Evolutionary conservation across 495 filamentous ascomycete species (phyloP), one percentile per base, ranked within the genome.

Genomic region (Tetracladium setigerum): DNA sequence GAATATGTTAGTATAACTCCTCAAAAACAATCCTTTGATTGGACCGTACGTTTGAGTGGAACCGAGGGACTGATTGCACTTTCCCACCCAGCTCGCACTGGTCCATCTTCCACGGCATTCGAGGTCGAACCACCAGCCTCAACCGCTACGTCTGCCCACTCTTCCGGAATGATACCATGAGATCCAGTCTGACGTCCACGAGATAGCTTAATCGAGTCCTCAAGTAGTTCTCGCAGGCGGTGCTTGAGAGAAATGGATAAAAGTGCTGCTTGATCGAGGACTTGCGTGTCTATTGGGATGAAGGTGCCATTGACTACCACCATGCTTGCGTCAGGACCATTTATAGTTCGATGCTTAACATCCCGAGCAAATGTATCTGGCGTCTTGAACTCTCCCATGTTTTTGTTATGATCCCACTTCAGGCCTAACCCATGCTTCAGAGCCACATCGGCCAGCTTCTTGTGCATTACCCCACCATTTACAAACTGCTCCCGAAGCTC

Each of bases 161-260:
- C 84, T 18, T 62, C 56, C 15, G 86, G 85, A 2, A 88, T 72
- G 6, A 78, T 62, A 3, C 87, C 88, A 62, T 87, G 76, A 11
- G 86, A 81, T n/a, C 79, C 82, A 32, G 67, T 74, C 55, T 81
- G 79, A 45, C 88, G 78, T 42, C 72, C 80, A 48, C 69, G 73
- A 14, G 85, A 71, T 7, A 89, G 62, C 12, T 64, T 73, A 39
- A 77, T 73, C 5, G 83, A 78, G 57, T 92, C 87, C 53, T 87
- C 81, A 17, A 92, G 47, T 11, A 92, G 61, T 3, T 75, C 72
- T 34, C 82, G 68, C 19, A 94, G 33, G 17, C 84, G 75, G 56
- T 89, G 81, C 49, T 87, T 81, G 31, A 83, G 77, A 6, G 83
- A 82, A 27, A 92, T 73, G 8, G 86, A 89, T 27, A 94, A 44